Evolutionary conservation across 495 filamentous ascomycete species (phyloP).

Genomic region (Viridothelium virens): DNA sequence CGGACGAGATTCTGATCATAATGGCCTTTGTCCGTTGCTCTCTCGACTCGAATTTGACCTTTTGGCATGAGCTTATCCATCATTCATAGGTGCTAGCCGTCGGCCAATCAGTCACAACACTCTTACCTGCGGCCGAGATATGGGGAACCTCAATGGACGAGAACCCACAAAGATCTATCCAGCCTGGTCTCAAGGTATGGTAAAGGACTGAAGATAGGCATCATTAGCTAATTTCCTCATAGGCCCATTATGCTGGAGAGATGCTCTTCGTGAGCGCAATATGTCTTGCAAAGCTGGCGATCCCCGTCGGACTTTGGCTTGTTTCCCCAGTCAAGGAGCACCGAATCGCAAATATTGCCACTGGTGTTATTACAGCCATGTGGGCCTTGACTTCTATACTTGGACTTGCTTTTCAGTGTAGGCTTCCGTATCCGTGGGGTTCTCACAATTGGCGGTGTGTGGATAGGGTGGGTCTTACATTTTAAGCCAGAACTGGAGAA

Average conservation of each 20-base stretch:
- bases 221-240: not conserved
- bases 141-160: not conserved
- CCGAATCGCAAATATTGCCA: not conserved
- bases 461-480: no score
- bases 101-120: not conserved
- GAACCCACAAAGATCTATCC: not conserved
- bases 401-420: not conserved
- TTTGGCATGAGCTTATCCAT: not conserved
- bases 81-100: not conserved
- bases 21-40: not conserved
- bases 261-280: not conserved
- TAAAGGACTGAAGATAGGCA: not conserved
- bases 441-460: no score
- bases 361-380: not conserved
- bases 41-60: not conserved
- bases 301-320: not conserved
- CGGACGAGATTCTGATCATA: not conserved
- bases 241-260: not conserved
- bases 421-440: not conserved
- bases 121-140: not conserved
- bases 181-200: not conserved
- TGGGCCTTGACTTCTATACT: not conserved
- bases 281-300: not conserved
- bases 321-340: not conserved
- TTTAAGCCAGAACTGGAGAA: no score